These are phyloP conservation scores for Neofusicoccum laricinum DNA, from an alignment of 2,329 filamentous ascomycete genomes.

Conservation along the genomic window DNA sequence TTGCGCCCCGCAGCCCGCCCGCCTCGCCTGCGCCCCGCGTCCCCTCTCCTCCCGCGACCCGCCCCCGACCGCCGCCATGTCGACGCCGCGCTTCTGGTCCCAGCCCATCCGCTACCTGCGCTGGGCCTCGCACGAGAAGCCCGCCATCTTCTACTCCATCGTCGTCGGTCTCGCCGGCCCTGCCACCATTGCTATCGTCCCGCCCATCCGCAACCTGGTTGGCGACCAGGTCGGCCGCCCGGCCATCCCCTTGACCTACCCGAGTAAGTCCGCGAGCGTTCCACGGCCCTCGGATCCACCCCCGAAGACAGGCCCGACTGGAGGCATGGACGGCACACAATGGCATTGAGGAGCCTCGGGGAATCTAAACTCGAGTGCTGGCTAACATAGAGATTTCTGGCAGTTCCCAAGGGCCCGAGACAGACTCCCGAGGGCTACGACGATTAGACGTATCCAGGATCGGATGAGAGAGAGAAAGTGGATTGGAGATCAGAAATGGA, in stretches of 20 bases:
- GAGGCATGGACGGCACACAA: background rate
- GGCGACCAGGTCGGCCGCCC: slow-evolving; percentile 69
- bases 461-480: slow-evolving; percentile 11
- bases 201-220: slow-evolving; percentile 66
- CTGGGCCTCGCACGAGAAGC: slow-evolving; percentile 85
- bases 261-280: slow-evolving; percentile 62
- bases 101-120: slow-evolving; percentile 79
- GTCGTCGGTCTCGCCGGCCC: slow-evolving; percentile 73
- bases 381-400: slow-evolving; percentile 15
- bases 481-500: background rate
- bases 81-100: slow-evolving; percentile 77
- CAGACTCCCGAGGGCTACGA: slow-evolving; percentile 47
- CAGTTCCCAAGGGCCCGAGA: slow-evolving; percentile 48
- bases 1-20: background rate
- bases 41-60: background rate
- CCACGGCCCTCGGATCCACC: background rate
- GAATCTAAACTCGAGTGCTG: background rate
- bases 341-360: background rate
- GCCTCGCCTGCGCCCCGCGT: background rate
- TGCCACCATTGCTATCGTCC: slow-evolving; percentile 65
- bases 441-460: slow-evolving; percentile 28
- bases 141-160: slow-evolving; percentile 86
- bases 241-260: slow-evolving; percentile 83
- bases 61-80: slow-evolving; percentile 51
- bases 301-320: background rate